Evolutionary conservation across 2,329 filamentous ascomycete species (phyloP).

Genomic region (Fusarium citri): DNA sequence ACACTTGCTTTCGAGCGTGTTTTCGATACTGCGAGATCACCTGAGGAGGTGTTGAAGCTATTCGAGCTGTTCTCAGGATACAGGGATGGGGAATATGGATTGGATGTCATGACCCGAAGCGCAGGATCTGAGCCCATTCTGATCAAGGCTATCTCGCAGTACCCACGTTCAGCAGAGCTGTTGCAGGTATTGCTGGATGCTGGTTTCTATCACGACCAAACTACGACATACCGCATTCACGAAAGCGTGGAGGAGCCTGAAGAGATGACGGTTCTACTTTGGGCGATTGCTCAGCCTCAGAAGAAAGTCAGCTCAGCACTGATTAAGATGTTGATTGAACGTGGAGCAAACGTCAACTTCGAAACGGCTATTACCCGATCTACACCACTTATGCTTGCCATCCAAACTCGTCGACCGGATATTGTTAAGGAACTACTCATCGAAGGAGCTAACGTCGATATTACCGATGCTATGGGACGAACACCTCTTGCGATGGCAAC

Average conservation of each 20-base stretch:
- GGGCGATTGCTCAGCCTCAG: conserved; percentile 71
- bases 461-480: conserved; percentile 66
- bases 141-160: conserved; percentile 64
- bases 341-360: conserved; percentile 67
- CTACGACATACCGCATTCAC: conserved; percentile 56
- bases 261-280: conserved; percentile 67
- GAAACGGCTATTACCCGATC: conserved; percentile 63
- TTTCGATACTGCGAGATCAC: conserved; percentile 62
- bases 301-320: conserved; percentile 70
- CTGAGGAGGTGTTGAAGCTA: conserved; percentile 63
- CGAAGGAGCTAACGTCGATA: conserved; percentile 69
- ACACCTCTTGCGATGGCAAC: conserved; percentile 72
- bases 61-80: conserved; percentile 65
- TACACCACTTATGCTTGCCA: conserved; percentile 70
- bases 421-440: conserved; percentile 67
- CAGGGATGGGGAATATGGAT: conserved; percentile 57
- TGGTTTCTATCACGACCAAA: conserved; percentile 70
- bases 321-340: conserved; percentile 67
- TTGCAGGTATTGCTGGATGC: conserved; percentile 65
- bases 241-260: conserved; percentile 64
- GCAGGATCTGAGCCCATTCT: conserved; percentile 61
- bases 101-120: conserved; percentile 63
- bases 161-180: conserved; percentile 66
- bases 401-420: conserved; percentile 66
- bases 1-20: conserved; percentile 67